These are phyloP conservation scores for Vaccinium darrowii DNA, from an alignment of 148 eudicot species.

Conservation along the genomic window DNA sequence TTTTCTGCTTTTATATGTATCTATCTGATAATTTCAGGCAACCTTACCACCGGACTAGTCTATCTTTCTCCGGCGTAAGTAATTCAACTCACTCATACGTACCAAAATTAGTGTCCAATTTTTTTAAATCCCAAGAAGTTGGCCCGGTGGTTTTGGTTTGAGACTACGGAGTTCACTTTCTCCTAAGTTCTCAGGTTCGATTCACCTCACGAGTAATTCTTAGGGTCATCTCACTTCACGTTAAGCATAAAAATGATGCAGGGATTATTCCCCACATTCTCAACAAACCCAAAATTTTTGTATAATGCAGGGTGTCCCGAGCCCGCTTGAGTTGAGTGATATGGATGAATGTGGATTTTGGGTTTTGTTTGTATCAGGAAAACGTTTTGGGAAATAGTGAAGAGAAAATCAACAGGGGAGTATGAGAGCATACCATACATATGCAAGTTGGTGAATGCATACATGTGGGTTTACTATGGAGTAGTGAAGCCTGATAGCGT, in stretches of 20 bases:
- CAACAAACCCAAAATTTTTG: too few relatives aligned
- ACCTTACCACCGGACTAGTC: slow-evolving; percentile 1
- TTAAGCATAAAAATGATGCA: too few relatives aligned
- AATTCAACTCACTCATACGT: neutral
- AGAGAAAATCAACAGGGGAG: neutral
- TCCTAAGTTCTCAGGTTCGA: too few relatives aligned
- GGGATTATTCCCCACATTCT: too few relatives aligned
- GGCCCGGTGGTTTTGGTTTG: neutral
- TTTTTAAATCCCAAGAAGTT: neutral
- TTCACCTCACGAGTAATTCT: too few relatives aligned
- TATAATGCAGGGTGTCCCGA: too few relatives aligned
- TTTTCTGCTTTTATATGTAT: neutral
- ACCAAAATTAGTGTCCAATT: neutral
- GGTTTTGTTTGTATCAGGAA: neutral
- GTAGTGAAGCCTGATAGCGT: neutral
- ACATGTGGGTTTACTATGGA: neutral
- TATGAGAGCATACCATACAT: slow-evolving; percentile 5
- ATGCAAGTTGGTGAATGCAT: neutral
- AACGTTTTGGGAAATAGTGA: neutral
- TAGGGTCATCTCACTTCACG: too few relatives aligned
- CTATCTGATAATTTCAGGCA: neutral
- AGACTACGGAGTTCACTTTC: too few relatives aligned
- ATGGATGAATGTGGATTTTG: neutral
- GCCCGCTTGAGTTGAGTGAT: too few relatives aligned
- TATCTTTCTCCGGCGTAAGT: neutral